Base-by-base conservation (phyloP, 2,329 filamentous ascomycete species). In the Fonsecaea pedrosoi region DNA sequence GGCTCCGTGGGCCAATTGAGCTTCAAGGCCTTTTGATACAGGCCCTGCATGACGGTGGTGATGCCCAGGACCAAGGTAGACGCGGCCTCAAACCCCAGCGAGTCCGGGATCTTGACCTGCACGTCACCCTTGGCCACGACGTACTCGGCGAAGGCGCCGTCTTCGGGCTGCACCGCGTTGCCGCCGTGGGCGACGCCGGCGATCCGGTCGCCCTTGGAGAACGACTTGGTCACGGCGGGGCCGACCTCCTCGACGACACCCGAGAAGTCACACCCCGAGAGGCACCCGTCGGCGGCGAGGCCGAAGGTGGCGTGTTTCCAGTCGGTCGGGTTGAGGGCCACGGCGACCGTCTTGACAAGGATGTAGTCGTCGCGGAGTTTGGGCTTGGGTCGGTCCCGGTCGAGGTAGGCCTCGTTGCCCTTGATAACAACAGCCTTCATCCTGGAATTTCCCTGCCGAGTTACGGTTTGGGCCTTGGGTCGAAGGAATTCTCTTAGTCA, bases 311-410 rank as follows among this genome's bases (percentile, higher is more conserved):
- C 72, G 67, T 83, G 80, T 70, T 85, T 86, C 83, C 83, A 87
- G 73, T 87, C 85, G 0, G 83, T 85, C 1, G 85, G 85, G 72
- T 87, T 87, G 55, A 72, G 65, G 6, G 69, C 69, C 10, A 67
- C 63, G 13, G 69, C 66, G 21, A 50, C 60, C 13, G 64, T 64
- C 25, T 69, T 69, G 63, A 70, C 59, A 12, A 86, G 80, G 25
- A 87, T 77, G 70, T 85, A 86, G 67, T 81, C 73, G 32, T 12
- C 69, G 12, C 70, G 70, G 1, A 70, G 58, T 45, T 68, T 67
- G 21, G 70, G 70, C 5, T 65, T 18, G 4, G 71, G 56, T 0
- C 73, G 72, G 58, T 80, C 75, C 2, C 69, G 66, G 38, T 76
- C 74, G 32, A 80, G 58, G 15, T 65, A 63, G 12, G 70, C 73